phyloP scores from a whole-genome alignment of 768 basidiomycete genomes.

The Agaricus blazei region DNA sequence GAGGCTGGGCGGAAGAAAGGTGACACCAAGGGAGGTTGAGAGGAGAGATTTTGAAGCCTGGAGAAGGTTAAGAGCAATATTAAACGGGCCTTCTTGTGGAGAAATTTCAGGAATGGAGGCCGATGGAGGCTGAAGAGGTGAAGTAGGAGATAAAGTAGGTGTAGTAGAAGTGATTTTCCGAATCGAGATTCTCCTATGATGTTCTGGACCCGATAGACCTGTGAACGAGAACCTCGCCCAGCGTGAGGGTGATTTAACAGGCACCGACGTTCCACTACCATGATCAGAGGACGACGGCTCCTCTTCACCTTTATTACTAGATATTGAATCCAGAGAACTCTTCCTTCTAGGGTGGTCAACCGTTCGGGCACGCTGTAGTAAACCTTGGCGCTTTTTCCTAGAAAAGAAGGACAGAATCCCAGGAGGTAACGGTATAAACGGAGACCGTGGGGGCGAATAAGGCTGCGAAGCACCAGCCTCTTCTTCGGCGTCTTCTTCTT shows the following conservation, averaged over 20 bases:
- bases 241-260: not conserved
- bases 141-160: not conserved
- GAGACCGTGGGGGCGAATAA: constrained; percentile 12
- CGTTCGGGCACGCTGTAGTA: constrained; percentile 18
- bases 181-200: not conserved
- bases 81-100: constrained; percentile 27
- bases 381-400: constrained; percentile 11
- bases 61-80: constrained; percentile 34
- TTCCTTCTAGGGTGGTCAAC: constrained; percentile 21
- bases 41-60: constrained; percentile 33
- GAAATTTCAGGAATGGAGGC: no score
- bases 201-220: not conserved
- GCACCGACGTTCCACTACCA: no score
- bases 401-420: constrained; percentile 39
- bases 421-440: constrained; percentile 35
- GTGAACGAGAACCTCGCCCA: not conserved
- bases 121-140: not conserved
- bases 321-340: constrained; percentile 35
- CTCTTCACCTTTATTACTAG: not conserved
- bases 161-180: not conserved
- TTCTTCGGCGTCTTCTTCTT: not conserved
- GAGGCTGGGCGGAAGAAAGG: constrained; percentile 41
- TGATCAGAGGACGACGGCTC: no score
- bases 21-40: constrained; percentile 50
- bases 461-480: not conserved